These are phyloP conservation scores for Aspergillus sp. DNA, from an alignment of 2,329 filamentous ascomycete genomes.

Conservation along the genomic window DNA sequence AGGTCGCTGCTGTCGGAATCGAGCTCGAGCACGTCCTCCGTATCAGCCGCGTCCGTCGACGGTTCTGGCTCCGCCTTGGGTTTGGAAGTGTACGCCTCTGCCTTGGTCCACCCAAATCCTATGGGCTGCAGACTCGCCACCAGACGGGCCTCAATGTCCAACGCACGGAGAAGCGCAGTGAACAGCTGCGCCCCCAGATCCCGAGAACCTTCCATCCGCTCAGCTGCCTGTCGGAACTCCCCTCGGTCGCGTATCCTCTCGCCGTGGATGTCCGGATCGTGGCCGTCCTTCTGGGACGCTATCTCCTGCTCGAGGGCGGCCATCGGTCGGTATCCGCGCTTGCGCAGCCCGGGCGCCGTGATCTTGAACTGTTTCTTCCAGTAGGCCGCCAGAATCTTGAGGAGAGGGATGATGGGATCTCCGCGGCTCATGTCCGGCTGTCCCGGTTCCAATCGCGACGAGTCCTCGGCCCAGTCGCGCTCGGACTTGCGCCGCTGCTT, in stretches of 20 bases:
- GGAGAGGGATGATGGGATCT: conserved; percentile 74
- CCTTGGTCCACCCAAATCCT: conserved; percentile 87
- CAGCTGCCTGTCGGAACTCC: conserved; percentile 68
- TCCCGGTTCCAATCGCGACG: conserved; percentile 67
- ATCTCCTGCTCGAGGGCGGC: conserved; percentile 71
- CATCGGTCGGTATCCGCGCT: conserved; percentile 83
- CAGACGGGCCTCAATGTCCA: conserved; percentile 80
- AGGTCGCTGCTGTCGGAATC: conserved; percentile 19
- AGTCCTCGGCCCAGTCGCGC: conserved; percentile 71
- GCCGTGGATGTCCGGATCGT: conserved; percentile 67
- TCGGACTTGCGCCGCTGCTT: conserved; percentile 40
- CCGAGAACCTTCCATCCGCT: conserved; percentile 72
- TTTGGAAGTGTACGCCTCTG: conserved; percentile 68
- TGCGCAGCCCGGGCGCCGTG: conserved; percentile 77
- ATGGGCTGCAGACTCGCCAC: conserved; percentile 81
- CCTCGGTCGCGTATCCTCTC: conserved; percentile 69
- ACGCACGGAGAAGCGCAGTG: conserved; percentile 74
- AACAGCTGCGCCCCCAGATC: conserved; percentile 90
- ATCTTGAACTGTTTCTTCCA: conserved; percentile 85
- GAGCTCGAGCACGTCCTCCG: conserved; percentile 18
- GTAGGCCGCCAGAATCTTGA: conserved; percentile 75
- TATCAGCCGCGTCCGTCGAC: conserved; percentile 7
- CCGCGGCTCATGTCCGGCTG: conserved; percentile 75
- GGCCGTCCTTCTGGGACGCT: conserved; percentile 61
- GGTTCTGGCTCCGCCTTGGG: conserved; percentile 13